Conservation (phyloP, 169 alveolate species). For the Eimeria tenella region DNA sequence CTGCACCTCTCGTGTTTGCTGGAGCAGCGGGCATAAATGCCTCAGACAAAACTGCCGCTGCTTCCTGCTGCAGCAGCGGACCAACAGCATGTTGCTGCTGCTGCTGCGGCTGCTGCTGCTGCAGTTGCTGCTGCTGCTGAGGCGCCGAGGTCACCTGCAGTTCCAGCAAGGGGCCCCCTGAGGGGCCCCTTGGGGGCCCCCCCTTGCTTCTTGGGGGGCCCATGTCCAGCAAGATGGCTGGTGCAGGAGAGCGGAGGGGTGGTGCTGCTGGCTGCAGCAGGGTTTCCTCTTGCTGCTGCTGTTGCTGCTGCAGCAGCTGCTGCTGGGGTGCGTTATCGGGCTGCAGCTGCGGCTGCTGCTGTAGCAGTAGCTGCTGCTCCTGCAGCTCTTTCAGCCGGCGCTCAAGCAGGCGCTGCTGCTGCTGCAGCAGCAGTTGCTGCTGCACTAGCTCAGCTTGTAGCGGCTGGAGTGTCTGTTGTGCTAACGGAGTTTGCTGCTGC, state of each 20-base stretch:
- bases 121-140: background rate
- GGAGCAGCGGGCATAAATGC: background rate
- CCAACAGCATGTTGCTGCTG: background rate
- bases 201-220: background rate
- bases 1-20: background rate
- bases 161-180: background rate
- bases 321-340: background rate
- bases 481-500: background rate
- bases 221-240: background rate
- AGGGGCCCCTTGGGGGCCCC: background rate
- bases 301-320: background rate
- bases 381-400: background rate
- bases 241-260: background rate
- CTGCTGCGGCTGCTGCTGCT: background rate
- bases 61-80: background rate
- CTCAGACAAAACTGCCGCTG: background rate
- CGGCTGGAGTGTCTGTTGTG: background rate
- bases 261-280: slow-evolving; percentile 12
- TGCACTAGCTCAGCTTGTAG: background rate
- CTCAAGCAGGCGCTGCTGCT: background rate
- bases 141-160: background rate
- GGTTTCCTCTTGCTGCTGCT: background rate
- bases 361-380: background rate
- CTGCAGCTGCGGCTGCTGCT: background rate
- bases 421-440: slow-evolving; percentile 9